Evolutionary conservation across 1,284 basidiomycete species (phyloP).

Genomic region (Puccinia coronata): DNA sequence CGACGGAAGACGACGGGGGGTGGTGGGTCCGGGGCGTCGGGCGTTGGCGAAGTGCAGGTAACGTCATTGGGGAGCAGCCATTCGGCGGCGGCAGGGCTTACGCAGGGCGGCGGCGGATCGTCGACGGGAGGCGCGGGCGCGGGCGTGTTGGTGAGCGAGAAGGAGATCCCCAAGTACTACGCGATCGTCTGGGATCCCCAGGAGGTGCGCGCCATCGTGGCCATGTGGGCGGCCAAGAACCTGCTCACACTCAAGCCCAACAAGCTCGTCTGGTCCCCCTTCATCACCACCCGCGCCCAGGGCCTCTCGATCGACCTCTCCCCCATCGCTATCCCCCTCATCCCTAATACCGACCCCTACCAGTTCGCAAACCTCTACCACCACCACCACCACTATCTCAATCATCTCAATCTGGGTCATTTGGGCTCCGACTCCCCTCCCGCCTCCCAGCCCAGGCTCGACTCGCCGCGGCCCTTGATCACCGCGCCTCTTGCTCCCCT

Average conservation of each 20-base stretch:
- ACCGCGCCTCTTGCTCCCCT: too few species aligned
- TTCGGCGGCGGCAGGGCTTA: too few species aligned
- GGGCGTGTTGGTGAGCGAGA: background rate
- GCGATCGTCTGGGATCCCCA: conserved; percentile 73
- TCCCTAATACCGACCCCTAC: conserved; percentile 31
- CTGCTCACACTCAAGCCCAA: conserved; percentile 79
- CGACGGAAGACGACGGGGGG: background rate
- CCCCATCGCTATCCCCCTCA: conserved; percentile 24
- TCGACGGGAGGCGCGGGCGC: background rate
- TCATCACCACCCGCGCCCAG: conserved; percentile 62
- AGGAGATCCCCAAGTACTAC: conserved; percentile 71
- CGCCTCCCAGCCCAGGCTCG: background rate
- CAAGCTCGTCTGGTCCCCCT: conserved; percentile 92
- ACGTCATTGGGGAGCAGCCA: background rate
- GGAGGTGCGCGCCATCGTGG: conserved; percentile 71
- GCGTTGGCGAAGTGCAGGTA: background rate
- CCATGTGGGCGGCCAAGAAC: conserved; percentile 74
- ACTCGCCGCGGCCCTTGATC: too few species aligned
- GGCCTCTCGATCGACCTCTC: conserved; percentile 6
- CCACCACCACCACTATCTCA: background rate
- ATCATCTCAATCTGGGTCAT: background rate
- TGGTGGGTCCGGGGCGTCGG: background rate
- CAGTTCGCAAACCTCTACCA: background rate
- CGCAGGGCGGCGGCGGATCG: background rate
- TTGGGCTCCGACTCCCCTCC: background rate